Base-by-base conservation (phyloP, 2,329 filamentous ascomycete genomes). In the Ophiocordyceps robertsii region DNA sequence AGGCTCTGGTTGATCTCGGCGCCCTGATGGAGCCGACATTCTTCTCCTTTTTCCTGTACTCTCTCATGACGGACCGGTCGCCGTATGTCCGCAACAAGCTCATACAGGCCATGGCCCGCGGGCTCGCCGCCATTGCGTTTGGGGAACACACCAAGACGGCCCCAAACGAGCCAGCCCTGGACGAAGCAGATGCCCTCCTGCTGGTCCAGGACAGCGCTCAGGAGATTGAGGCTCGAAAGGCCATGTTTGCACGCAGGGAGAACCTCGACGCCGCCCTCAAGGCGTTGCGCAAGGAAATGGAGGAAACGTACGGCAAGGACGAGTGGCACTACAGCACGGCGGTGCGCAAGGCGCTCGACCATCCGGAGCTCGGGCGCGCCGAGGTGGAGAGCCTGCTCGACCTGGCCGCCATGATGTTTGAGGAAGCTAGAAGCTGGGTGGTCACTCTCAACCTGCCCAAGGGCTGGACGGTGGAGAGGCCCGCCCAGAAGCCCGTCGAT, bases 171-270 rank as follows among this genome's bases (percentile, higher is more conserved):
- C 58, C 61, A 38, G 52, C 56, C 6, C 50, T 54, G 21, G 60
- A 64, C 24, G 63, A 63, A 24, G 59, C 53, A 30, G 61, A 62
- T 13, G 57, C 60, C 8, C 51, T 67, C 9, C 49, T 67, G n/a
- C 57, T 68, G 29, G 58, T 68, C 2, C 64, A 67, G 45, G 63
- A 66, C 19, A 64, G 59, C 49, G 61, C 58, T 2, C 54, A 64
- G 42, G 64, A 73, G 51, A 76, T 77, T 11, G 77, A 74, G 51
- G 80, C 79, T 37, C 56, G 64, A 29, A 73, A 72, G 43, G 73
- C 78, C 54, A 75, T 77, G 65, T 80, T 79, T 58, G 73, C 76
- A 44, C 75, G 76, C 49, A 77, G 78, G 49, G 71, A 75, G 52
- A 80, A 86, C 53, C 62, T 77, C 19, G 69, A 74, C 40, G 67